phyloP scores from a whole-genome alignment of 371 early-diverging fungal species.

The Mortierella sp. region DNA sequence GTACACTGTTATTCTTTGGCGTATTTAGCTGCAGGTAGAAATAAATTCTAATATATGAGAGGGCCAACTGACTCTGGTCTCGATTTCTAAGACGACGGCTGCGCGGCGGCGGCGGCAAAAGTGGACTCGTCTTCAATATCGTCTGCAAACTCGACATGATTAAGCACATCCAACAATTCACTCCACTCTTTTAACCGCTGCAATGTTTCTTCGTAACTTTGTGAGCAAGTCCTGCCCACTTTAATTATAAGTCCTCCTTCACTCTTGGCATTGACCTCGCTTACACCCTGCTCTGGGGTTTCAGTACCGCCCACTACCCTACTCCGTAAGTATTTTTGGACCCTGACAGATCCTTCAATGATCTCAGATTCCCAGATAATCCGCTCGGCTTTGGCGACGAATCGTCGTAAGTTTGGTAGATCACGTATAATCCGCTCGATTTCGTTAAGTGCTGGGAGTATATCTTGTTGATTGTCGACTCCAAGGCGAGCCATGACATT shows the following conservation, averaged over 20 bases:
- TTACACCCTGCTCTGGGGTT: background rate
- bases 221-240: conserved; percentile 33
- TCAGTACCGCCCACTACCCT: background rate
- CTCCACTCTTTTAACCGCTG: conserved; percentile 47
- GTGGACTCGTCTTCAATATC: conserved; percentile 15
- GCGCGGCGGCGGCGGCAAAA: background rate
- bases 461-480: conserved; percentile 18
- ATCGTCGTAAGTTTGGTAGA: conserved; percentile 18
- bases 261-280: background rate
- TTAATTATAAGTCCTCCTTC: conserved; percentile 4
- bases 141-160: conserved; percentile 41
- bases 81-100: background rate
- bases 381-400: conserved; percentile 37
- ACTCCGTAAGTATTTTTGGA: conserved; percentile 13
- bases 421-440: conserved; percentile 25
- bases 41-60: too few species aligned
- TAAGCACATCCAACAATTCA: conserved; percentile 45
- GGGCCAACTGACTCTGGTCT: background rate
- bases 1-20: background rate
- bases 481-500: conserved; percentile 19
- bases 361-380: conserved; percentile 52
- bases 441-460: conserved; percentile 28
- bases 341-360: conserved; percentile 23
- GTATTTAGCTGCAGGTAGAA: too few species aligned
- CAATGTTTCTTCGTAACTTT: conserved; percentile 31